Percentiles rank a stretch among this genome's conserved stretches.
Conservation (phyloP, 192 early-diverging fungal genomes). For the Coemansia sp. region DNA sequence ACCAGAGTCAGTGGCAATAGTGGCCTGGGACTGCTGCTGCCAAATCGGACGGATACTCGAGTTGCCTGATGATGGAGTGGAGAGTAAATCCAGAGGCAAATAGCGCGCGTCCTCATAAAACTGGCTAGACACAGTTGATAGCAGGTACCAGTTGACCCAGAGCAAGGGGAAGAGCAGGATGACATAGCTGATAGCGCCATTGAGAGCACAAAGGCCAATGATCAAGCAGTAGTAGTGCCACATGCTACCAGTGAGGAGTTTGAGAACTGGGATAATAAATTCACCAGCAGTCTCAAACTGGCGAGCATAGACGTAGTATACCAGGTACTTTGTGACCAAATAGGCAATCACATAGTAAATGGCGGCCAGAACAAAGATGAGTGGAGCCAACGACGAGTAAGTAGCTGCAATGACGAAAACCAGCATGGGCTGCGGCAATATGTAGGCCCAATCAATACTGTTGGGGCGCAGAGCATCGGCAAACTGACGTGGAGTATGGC, state of each 20-base stretch:
- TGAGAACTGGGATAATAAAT: slow-evolving; percentile 52
- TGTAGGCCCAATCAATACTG: slow-evolving; percentile 68
- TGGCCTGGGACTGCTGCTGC: neutral
- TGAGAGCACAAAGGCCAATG: slow-evolving; percentile 51
- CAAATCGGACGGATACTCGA: neutral
- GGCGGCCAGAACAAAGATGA: slow-evolving; percentile 70
- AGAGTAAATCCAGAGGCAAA: slow-evolving; percentile 36
- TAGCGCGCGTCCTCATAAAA: slow-evolving; percentile 48
- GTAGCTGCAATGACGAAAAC: slow-evolving; percentile 74
- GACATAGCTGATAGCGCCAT: slow-evolving; percentile 45
- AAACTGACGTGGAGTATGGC: slow-evolving; percentile 78
- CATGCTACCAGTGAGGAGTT: slow-evolving; percentile 44
- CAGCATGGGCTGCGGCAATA: slow-evolving; percentile 69
- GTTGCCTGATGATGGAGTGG: neutral
- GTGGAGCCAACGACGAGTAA: slow-evolving; percentile 73
- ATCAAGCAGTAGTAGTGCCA: slow-evolving; percentile 57
- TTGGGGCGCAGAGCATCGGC: slow-evolving; percentile 69
- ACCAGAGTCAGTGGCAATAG: neutral
- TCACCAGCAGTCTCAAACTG: slow-evolving; percentile 71
- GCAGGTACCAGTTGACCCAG: slow-evolving; percentile 45
- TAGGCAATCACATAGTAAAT: slow-evolving; percentile 69
- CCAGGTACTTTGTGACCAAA: slow-evolving; percentile 73
- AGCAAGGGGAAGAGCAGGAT: slow-evolving; percentile 46
- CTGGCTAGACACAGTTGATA: slow-evolving; percentile 41
- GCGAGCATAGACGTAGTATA: slow-evolving; percentile 76